Percentiles rank a stretch among this genome's conserved stretches.
Conservation (phyloP, 1,139 yeast species). For the Saccharomycopsis hybrid region DNA sequence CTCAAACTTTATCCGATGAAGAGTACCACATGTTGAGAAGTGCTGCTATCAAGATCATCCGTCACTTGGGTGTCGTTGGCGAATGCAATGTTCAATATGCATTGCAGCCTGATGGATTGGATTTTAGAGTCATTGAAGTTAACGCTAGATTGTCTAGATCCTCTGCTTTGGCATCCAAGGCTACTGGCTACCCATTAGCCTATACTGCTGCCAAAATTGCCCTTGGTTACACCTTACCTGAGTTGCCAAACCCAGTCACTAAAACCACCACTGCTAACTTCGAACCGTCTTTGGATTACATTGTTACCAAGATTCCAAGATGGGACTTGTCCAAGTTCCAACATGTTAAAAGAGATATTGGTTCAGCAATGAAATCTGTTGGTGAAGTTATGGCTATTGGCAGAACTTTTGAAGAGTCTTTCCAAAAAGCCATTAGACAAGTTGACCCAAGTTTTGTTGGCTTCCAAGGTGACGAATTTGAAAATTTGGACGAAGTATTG, state of each 20-base stretch:
- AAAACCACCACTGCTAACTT: slow-evolving; percentile 93
- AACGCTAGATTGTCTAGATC: slow-evolving; percentile 97
- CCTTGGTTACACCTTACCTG: slow-evolving; percentile 89
- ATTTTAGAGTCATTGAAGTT: slow-evolving; percentile 94
- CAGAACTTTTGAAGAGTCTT: slow-evolving; percentile 93
- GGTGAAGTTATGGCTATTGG: slow-evolving; percentile 99
- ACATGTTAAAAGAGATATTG: slow-evolving; percentile 87
- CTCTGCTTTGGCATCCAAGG: slow-evolving; percentile 96
- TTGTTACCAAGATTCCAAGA: slow-evolving; percentile 96
- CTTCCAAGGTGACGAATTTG: slow-evolving; percentile 74
- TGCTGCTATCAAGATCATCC: slow-evolving; percentile 94
- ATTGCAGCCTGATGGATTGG: slow-evolving; percentile 89
- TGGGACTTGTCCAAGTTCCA: slow-evolving; percentile 97
- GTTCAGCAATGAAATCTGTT: slow-evolving; percentile 96
- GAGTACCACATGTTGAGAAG: slow-evolving; percentile 97
- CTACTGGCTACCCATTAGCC: slow-evolving; percentile 97
- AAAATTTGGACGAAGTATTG: slow-evolving; percentile 71
- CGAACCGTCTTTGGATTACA: slow-evolving; percentile 94
- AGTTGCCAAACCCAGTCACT: slow-evolving; percentile 93
- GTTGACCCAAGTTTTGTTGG: slow-evolving; percentile 90
- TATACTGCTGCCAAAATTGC: slow-evolving; percentile 98
- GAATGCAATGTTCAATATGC: slow-evolving; percentile 99
- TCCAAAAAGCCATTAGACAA: slow-evolving; percentile 97
- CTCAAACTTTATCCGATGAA: slow-evolving; percentile 93
- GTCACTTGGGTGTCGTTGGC: slow-evolving; percentile 98